Percentiles rank a stretch among this genome's conserved stretches.
Evolutionary conservation across 495 filamentous ascomycete genomes (phyloP).

Genomic region (Elaphomyces granulatus): DNA sequence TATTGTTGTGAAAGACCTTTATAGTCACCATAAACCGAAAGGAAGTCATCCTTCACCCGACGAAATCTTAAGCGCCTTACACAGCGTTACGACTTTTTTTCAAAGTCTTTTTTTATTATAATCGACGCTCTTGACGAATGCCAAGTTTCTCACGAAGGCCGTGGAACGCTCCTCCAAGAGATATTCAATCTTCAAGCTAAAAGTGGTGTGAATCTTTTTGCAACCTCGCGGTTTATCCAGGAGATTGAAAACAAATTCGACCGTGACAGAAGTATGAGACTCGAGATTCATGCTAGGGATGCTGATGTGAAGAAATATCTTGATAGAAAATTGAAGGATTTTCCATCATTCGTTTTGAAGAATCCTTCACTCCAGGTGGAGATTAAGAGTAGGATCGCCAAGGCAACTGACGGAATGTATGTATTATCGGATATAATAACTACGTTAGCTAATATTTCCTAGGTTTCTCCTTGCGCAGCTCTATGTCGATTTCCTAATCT

Average conservation of each 20-base stretch:
- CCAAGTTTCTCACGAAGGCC: slow-evolving; percentile 13
- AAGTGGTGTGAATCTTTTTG: slow-evolving; percentile 13
- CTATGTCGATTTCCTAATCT: slow-evolving; percentile 21
- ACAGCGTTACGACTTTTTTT: slow-evolving; percentile 7
- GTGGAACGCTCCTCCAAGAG: slow-evolving; percentile 13
- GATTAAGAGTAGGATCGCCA: slow-evolving; percentile 10
- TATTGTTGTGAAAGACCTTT: slow-evolving; percentile 10
- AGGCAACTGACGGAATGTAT: slow-evolving; percentile 16
- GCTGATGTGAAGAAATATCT: slow-evolving; percentile 23
- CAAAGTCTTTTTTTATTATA: slow-evolving; percentile 23
- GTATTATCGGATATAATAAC: too few relatives aligned
- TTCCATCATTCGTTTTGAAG: slow-evolving; percentile 12
- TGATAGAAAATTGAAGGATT: slow-evolving; percentile 13
- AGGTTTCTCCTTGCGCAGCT: slow-evolving; percentile 35
- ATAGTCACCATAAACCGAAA: slow-evolving; percentile 3
- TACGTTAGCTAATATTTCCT: too few relatives aligned
- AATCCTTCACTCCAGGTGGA: slow-evolving; percentile 10
- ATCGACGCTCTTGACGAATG: slow-evolving; percentile 35
- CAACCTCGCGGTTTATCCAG: slow-evolving; percentile 19
- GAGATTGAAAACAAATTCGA: slow-evolving; percentile 16
- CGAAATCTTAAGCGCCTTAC: slow-evolving; percentile 13
- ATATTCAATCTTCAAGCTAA: slow-evolving; percentile 18
- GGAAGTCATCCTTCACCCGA: slow-evolving; percentile 12
- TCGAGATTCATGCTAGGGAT: slow-evolving; percentile 18
- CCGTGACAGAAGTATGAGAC: slow-evolving; percentile 5